phyloP scores from a whole-genome alignment of 1,139 yeast genomes.

The Candida pseudoviswanathii region DNA sequence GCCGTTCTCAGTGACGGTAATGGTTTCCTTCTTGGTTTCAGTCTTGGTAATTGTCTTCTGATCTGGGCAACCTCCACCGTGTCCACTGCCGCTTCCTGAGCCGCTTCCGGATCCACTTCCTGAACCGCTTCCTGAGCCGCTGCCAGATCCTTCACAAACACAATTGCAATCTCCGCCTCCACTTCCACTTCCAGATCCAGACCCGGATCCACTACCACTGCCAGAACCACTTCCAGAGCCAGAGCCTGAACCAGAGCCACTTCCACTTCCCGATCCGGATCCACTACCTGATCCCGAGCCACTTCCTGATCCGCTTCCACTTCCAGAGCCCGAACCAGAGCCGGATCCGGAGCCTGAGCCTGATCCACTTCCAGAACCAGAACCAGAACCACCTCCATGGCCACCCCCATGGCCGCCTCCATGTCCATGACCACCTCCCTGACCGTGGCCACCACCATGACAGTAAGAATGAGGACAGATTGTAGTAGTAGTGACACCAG shows the following conservation, averaged over 20 bases:
- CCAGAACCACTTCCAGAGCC: neutral
- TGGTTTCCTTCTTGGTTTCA: neutral
- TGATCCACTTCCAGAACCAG: neutral
- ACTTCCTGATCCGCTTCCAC: neutral
- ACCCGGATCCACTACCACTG: neutral
- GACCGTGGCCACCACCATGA: neutral
- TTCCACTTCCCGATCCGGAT: neutral
- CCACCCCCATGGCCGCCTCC: neutral
- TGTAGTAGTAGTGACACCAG: slow-evolving; percentile 4
- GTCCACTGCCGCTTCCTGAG: neutral
- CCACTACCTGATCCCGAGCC: slow-evolving; percentile 47
- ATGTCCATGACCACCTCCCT: neutral
- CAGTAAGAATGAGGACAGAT: slow-evolving; percentile 1
- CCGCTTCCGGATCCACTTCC: neutral
- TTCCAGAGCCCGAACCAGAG: neutral
- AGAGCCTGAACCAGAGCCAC: neutral
- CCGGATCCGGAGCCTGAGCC: neutral
- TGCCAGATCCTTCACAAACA: neutral
- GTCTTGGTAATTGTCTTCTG: neutral
- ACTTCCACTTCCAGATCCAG: neutral
- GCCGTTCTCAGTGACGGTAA: neutral
- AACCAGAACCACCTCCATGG: neutral
- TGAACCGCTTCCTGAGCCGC: neutral
- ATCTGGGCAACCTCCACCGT: neutral
- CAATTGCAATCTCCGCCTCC: neutral